A percentile compares a stretch with the other conserved stretches of the same genome.
Conservation (phyloP, 2,329 filamentous ascomycete species). For the Cryphonectria naterciae region DNA sequence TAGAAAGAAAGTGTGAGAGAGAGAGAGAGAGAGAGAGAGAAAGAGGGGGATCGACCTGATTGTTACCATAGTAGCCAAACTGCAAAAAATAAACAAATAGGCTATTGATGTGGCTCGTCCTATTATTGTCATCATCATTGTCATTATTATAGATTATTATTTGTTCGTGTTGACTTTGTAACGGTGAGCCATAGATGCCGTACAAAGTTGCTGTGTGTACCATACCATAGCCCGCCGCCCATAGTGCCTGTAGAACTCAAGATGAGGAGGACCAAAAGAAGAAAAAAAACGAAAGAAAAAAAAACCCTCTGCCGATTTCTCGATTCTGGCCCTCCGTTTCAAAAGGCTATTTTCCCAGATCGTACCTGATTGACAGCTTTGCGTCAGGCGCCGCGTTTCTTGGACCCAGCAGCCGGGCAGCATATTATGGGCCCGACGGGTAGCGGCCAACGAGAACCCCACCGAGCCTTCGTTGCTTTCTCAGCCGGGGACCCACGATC, state of each 20-base stretch:
- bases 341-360: constrained; percentile 14
- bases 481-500: constrained; percentile 11
- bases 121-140: background rate
- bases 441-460: constrained; percentile 8
- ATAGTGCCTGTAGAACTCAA: background rate
- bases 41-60: background rate
- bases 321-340: background rate
- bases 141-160: no score
- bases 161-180: no score
- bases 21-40: background rate
- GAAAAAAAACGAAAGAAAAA: no score
- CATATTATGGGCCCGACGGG: constrained; percentile 10
- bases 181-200: background rate
- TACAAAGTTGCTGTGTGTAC: no score
- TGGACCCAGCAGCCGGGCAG: constrained; percentile 8
- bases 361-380: constrained; percentile 22
- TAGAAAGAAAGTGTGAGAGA: no score
- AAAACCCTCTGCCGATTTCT: background rate
- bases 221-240: background rate
- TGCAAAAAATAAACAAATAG: background rate
- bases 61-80: background rate
- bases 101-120: background rate
- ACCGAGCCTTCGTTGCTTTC: background rate
- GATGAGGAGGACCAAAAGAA: no score
- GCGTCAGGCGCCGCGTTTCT: constrained; percentile 5